phyloP scores from a whole-genome alignment of 2,329 filamentous ascomycete genomes.

The Alternaria sp. region DNA sequence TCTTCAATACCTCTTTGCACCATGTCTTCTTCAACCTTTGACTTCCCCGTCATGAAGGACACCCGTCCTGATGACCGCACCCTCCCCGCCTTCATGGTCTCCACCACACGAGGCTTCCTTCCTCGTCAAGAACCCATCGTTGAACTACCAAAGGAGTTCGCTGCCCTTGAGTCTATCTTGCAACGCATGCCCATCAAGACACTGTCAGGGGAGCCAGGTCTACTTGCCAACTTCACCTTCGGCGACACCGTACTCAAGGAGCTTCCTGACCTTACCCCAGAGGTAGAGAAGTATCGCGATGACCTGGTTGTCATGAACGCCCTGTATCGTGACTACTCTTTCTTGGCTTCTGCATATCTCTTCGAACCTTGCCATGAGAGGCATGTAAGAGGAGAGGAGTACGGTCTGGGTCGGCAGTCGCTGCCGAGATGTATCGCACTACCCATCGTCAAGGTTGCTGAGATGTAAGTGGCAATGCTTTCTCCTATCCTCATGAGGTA shows the following conservation, averaged over 20 bases:
- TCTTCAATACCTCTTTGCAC: slow-evolving; percentile 46
- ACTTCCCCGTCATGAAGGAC: slow-evolving; percentile 69
- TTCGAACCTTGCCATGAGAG: slow-evolving; percentile 89
- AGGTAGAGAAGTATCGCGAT: slow-evolving; percentile 72
- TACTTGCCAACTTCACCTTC: slow-evolving; percentile 75
- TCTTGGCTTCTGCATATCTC: slow-evolving; percentile 86
- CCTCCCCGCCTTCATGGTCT: slow-evolving; percentile 79
- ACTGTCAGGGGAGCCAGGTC: slow-evolving; percentile 73
- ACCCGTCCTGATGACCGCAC: slow-evolving; percentile 66
- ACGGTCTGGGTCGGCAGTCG: slow-evolving; percentile 76
- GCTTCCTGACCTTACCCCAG: slow-evolving; percentile 76
- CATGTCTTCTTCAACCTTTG: slow-evolving; percentile 38
- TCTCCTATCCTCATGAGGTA: not conserved
- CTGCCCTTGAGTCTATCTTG: slow-evolving; percentile 72
- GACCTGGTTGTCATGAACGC: slow-evolving; percentile 84
- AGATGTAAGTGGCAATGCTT: slow-evolving; percentile 70
- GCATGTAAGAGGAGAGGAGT: slow-evolving; percentile 69
- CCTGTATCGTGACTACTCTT: slow-evolving; percentile 89
- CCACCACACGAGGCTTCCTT: slow-evolving; percentile 75
- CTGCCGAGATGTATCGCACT: slow-evolving; percentile 77
- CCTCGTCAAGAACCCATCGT: slow-evolving; percentile 61
- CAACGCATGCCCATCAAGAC: slow-evolving; percentile 81
- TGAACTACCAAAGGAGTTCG: slow-evolving; percentile 75
- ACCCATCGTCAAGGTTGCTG: slow-evolving; percentile 82
- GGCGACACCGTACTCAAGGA: slow-evolving; percentile 76